Evolutionary conservation across 176 grass and related monocot species (phyloP).

Genomic region (Eleusine indica): DNA sequence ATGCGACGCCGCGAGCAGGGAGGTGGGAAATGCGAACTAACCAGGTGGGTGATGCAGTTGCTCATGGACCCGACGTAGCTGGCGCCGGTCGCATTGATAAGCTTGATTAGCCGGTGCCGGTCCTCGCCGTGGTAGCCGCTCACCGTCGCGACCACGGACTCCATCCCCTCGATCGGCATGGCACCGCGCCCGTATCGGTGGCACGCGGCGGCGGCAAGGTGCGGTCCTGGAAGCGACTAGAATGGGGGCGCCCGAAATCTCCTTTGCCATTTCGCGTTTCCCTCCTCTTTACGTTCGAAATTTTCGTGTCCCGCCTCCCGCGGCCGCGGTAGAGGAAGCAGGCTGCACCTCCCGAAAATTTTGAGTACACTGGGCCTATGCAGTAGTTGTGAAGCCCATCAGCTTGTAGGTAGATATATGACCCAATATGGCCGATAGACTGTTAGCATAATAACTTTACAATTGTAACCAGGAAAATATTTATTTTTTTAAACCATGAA

Average conservation of each 20-base stretch:
- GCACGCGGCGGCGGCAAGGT: conserved; percentile 1
- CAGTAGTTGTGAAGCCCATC: neutral
- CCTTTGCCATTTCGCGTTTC: neutral
- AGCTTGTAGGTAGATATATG: neutral
- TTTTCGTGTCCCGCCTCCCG: neutral
- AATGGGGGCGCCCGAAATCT: neutral
- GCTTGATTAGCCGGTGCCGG: conserved; percentile 88
- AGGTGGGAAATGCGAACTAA: neutral
- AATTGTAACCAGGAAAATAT: too few species aligned
- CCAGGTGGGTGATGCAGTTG: conserved; percentile 88
- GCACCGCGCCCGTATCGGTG: neutral
- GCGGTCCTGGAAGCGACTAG: neutral
- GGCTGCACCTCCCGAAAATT: neutral
- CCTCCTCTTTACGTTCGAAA: conserved; percentile 18
- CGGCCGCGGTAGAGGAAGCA: neutral
- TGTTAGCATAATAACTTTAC: too few species aligned
- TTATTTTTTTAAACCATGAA: too few species aligned
- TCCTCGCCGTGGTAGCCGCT: conserved; percentile 82
- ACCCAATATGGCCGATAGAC: neutral
- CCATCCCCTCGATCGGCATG: conserved; percentile 66
- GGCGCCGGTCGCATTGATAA: conserved; percentile 76
- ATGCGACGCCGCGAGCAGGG: neutral
- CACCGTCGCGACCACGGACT: conserved; percentile 73
- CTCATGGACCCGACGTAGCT: conserved; percentile 83
- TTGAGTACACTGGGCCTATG: neutral